Evolutionary conservation across 352 stramenopile genomes (phyloP), one percentile per base, ranked within the genome.

Genomic region (Globisporangium spinosum): DNA sequence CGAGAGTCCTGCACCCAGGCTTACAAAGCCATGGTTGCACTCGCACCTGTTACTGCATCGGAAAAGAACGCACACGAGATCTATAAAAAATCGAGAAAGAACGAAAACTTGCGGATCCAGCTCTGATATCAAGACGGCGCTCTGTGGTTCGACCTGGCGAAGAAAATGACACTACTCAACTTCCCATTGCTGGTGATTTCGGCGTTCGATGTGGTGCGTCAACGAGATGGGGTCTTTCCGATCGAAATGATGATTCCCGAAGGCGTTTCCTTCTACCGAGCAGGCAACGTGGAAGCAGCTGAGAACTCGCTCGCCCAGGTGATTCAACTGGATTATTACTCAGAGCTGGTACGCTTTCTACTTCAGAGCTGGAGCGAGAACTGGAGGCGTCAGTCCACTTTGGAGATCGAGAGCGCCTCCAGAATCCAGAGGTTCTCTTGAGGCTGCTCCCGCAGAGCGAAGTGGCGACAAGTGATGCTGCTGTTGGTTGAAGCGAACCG

Each of bases 21-120:
- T 1, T 92, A 92, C 61, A 82, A 77, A 70, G 69, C 73, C 8
- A 75, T 90, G 73, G 76, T 89, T 51, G 58, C 45, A 23, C 63
- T 90, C 35, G 77, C 73, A 13, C 81, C 83, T 27, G 64, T 79
- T 12, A 77, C 77, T 9, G 17, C 45, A 5, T 90, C 81, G 0
- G 83, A 91, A 58, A 91, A 88, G 25, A 67, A 63, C 0, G 83
- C 79, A 2, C 81, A 90, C 58, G 74, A 65, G 20, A 67, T 89
- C 12, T 89, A 86, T 68, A 84, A 77, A 22, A 89, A 78, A 29
- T 91, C 85, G 0, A 70, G 81, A n/a, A 89, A 89, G 54, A 90
- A 81, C 57, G 80, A 90, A 66, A 80, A 68, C 49, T 71, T 89
- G 17, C 80, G 85, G 2, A 71, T 81, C 0, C 62, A 89, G 45